Evolutionary conservation across 2,329 filamentous ascomycete species (phyloP).

Genomic region (Paecilomyces niveus): DNA sequence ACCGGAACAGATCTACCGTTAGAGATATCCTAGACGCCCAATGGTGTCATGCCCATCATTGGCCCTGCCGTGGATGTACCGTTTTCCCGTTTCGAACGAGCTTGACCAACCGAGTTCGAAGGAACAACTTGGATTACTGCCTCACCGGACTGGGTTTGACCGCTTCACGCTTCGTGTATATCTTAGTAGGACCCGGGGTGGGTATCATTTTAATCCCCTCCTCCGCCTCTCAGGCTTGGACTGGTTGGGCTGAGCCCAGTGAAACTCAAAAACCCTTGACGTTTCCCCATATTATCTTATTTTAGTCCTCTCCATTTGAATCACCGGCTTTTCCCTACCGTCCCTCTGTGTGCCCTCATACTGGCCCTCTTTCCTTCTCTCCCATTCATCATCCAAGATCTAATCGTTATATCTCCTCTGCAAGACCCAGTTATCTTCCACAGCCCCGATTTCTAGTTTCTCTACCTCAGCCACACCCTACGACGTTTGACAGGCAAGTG

Average conservation of each 20-base stretch:
- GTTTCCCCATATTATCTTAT: conserved; percentile 1
- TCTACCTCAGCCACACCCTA: not conserved
- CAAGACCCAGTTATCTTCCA: not conserved
- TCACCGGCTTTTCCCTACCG: not conserved
- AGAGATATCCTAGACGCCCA: not conserved
- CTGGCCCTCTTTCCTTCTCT: not conserved
- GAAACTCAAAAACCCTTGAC: not conserved
- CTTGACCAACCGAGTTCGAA: not conserved
- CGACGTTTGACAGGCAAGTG: not conserved
- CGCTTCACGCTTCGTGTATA: not conserved
- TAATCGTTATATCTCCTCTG: not conserved
- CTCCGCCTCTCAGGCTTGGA: not conserved
- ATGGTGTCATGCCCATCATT: not conserved
- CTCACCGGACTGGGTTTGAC: not conserved
- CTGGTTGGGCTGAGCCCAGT: not conserved
- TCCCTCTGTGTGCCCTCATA: not conserved
- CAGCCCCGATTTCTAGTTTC: not conserved
- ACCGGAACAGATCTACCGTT: not conserved
- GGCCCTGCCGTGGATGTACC: not conserved
- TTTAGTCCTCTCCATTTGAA: not conserved
- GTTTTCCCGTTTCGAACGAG: not conserved
- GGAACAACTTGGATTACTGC: not conserved
- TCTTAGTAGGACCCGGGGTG: not conserved
- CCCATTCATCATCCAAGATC: not conserved
- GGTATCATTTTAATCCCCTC: not conserved